Base-by-base conservation (phyloP, 768 basidiomycete species). In the Termitomyces sp. region DNA sequence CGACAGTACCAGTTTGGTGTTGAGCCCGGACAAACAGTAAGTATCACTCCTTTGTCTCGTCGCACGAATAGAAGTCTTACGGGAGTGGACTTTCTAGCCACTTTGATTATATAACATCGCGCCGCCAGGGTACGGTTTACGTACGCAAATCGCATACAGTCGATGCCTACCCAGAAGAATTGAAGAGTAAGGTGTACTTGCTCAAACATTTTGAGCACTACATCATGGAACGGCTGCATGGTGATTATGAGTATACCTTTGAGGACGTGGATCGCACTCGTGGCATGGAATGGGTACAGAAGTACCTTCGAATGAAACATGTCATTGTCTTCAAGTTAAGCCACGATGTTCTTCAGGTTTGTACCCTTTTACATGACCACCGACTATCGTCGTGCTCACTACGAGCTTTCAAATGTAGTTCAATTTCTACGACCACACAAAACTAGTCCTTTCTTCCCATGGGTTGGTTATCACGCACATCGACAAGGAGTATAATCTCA, bases 391-490 rank as follows among this genome's bases (percentile, higher is more conserved):
- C 6, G 12, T n/a, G 6, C 38, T 40, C 4, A 40, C 28, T 12
- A n/a, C 9, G 18, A 10, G 22, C 32, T 22, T 32, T 13, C 59
- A 51, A 30, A 26, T 47, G 2, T 68, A 98, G 96, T 98, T 98
- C 82, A 99, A 98, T 77, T 98, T 98, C 71, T 92, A 92, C 71
- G 97, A 98, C 73, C 97, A 99, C 75, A 88, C 91, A 43, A 98
- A 99, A 71, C 75, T 98, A 59, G 86, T 99, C 58, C 77, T 99
- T 52, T 92, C 93, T 18, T 84, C 86, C 1, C 78, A 86, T 28
- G 95, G 92, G 3, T 77, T 87, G 13, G 72, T 86, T 14, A 79
- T 98, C 50, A 92, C 94, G 3, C 87, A 95, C 71, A 95, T 98
- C 66, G 92, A 94, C 80, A 93, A 92, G 77, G 81, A 86, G 64